A percentile compares a stretch with the other conserved stretches of the same genome.
Evolutionary conservation across 768 basidiomycete genomes (phyloP).

Genomic region (Amanita subjunquillea): DNA sequence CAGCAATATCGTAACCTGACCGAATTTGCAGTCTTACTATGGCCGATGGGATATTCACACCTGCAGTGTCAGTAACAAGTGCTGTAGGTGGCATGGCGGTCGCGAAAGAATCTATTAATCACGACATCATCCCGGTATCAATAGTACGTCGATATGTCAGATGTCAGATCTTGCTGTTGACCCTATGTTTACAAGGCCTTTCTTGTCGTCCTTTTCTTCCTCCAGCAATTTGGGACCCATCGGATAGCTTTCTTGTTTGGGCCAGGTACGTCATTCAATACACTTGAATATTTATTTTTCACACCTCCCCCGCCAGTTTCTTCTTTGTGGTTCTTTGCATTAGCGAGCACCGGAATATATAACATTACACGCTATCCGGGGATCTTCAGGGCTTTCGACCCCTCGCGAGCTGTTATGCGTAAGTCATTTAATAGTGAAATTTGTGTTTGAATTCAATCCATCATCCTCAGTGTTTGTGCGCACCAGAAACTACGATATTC

Average conservation of each 20-base stretch:
- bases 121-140: conserved; percentile 46
- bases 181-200: conserved; percentile 26
- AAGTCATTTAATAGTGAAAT: conserved; percentile 11
- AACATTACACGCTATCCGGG: conserved; percentile 46
- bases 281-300: neutral
- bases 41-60: conserved; percentile 60
- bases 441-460: neutral
- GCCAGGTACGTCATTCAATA: conserved; percentile 27
- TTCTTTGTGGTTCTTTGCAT: conserved; percentile 43
- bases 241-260: conserved; percentile 42
- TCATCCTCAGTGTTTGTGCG: conserved; percentile 45
- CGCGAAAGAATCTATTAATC: conserved; percentile 36
- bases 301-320: conserved; percentile 26
- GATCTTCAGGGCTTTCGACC: conserved; percentile 59
- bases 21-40: conserved; percentile 37
- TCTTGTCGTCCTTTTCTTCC: conserved; percentile 43
- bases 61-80: conserved; percentile 59
- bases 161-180: neutral
- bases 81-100: conserved; percentile 63
- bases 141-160: conserved; percentile 26
- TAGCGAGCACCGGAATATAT: conserved; percentile 43
- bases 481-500: conserved; percentile 47
- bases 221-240: conserved; percentile 51
- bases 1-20: neutral
- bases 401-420: conserved; percentile 56